Evolutionary conservation across 306 rosid species (phyloP).

Genomic region (Nissolia schottii): DNA sequence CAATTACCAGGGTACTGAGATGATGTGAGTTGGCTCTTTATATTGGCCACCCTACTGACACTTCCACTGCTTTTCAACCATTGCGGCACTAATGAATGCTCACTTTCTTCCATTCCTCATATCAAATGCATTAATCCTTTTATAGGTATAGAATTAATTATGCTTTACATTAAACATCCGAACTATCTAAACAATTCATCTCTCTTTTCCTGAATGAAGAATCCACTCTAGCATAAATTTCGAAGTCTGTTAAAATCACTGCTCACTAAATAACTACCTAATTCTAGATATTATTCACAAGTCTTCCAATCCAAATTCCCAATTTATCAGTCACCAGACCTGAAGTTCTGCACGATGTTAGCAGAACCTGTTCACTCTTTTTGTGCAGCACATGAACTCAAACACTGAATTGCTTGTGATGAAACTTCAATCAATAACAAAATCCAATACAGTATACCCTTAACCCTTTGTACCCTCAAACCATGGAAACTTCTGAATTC

Average conservation of each 20-base stretch:
- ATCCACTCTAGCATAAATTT: neutral
- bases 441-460: neutral
- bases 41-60: neutral
- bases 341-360: neutral
- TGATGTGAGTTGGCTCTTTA: conserved; percentile 19
- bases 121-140: neutral
- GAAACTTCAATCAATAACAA: neutral
- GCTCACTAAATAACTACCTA: neutral
- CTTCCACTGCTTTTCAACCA: conserved; percentile 37
- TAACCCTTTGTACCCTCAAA: conserved; percentile 8
- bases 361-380: neutral
- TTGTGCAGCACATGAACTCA: neutral
- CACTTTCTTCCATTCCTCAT: conserved; percentile 29
- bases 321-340: neutral
- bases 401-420: neutral
- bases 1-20: conserved; percentile 13
- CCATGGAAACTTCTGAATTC: neutral
- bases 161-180: neutral
- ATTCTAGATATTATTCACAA: neutral
- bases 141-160: neutral
- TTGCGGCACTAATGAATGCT: conserved; percentile 26
- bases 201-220: neutral
- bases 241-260: neutral
- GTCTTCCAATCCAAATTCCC: conserved; percentile 2
- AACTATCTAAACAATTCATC: neutral